Conservation (phyloP, 768 basidiomycete species). For the Hemileccinum rubropunctum region DNA sequence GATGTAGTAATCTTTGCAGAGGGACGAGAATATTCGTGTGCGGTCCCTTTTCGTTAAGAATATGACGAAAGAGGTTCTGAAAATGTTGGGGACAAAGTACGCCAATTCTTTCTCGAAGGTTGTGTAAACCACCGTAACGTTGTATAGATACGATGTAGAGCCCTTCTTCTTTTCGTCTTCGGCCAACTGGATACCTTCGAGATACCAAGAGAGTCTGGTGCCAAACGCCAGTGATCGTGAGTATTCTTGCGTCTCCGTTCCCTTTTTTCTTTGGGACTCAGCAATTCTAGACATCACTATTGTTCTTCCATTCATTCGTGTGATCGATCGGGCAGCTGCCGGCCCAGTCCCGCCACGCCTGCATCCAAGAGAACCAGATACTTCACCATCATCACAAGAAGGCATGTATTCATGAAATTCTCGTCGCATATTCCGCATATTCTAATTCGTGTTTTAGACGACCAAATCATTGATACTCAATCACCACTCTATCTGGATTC, state of each 20-base stretch:
- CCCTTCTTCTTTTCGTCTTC: constrained; percentile 67
- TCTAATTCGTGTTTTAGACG: constrained; percentile 12
- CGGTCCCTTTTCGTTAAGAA: constrained; percentile 51
- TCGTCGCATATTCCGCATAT: too few species aligned
- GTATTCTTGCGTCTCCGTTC: constrained; percentile 31
- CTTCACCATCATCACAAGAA: neutral
- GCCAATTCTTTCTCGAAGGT: constrained; percentile 1
- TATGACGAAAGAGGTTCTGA: constrained; percentile 47
- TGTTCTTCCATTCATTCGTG: constrained; percentile 50
- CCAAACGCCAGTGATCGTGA: constrained; percentile 49
- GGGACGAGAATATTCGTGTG: constrained; percentile 38
- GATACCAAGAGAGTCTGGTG: constrained; percentile 51
- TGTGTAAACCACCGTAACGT: neutral
- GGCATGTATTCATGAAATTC: constrained; percentile 1
- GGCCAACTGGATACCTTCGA: constrained; percentile 64
- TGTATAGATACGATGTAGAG: constrained; percentile 48
- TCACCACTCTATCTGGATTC: constrained; percentile 38
- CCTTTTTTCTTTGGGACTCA: neutral
- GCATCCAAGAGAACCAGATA: neutral
- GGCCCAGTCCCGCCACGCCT: neutral
- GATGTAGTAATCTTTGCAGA: constrained; percentile 11
- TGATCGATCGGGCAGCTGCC: constrained; percentile 19
- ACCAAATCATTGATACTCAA: constrained; percentile 49
- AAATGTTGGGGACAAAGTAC: constrained; percentile 57
- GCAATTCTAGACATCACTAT: constrained; percentile 50